These are phyloP conservation scores for Houttuynia cordata DNA, from an alignment of 164 flowering plant species.

Conservation along the genomic window DNA sequence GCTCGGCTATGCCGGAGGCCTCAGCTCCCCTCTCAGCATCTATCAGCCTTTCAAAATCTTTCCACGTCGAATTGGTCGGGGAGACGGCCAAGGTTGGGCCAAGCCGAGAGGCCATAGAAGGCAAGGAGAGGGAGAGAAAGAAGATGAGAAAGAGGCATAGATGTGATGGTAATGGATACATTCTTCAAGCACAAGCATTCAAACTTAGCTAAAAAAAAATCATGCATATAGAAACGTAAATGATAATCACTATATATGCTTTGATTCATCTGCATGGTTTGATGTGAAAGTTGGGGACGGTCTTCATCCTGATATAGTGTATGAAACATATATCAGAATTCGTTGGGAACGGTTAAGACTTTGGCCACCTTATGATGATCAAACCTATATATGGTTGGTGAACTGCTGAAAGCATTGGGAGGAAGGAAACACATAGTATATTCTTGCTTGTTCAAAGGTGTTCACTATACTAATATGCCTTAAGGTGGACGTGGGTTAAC, in stretches of 20 bases:
- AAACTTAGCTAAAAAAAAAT: not conserved
- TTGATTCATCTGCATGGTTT: not conserved
- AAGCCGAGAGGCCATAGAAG: slow-evolving; percentile 4
- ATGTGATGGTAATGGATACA: not conserved
- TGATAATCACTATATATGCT: not conserved
- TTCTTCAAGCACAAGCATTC: not conserved
- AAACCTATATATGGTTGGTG: not conserved
- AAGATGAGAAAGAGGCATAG: not conserved
- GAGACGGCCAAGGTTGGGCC: slow-evolving; percentile 3
- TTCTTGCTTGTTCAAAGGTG: not conserved
- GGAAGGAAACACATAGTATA: not conserved
- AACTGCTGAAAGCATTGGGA: not conserved
- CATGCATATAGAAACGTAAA: not conserved
- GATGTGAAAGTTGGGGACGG: not conserved
- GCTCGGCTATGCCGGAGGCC: slow-evolving; percentile 29
- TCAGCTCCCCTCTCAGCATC: slow-evolving; percentile 25
- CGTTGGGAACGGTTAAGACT: not conserved
- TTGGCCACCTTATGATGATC: not conserved
- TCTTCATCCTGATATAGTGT: not conserved
- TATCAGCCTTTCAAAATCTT: slow-evolving; percentile 18
- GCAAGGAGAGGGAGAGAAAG: not conserved
- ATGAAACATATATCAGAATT: not conserved
- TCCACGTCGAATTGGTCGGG: slow-evolving; percentile 15
- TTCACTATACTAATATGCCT: not conserved
- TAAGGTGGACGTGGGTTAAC: not conserved